Percentiles rank a stretch among this genome's conserved stretches.
Evolutionary conservation across 2,329 filamentous ascomycete genomes (phyloP).

Genomic region (Paramyrothecium roridum): DNA sequence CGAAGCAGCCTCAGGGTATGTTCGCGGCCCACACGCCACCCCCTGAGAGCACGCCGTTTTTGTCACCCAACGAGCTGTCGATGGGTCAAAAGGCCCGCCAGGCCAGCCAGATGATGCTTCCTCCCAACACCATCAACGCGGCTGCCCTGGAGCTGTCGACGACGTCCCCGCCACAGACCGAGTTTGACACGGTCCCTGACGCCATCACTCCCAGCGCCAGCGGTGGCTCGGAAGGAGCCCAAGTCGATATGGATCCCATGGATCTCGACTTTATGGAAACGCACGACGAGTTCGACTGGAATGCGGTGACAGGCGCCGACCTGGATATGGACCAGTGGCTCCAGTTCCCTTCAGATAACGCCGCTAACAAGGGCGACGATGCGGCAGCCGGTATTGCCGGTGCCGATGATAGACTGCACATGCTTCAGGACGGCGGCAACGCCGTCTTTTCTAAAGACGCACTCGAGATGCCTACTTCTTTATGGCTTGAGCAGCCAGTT

Average conservation of each 20-base stretch:
- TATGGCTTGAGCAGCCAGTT: no score
- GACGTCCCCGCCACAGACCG: slow-evolving; percentile 42
- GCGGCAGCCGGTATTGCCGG: slow-evolving; percentile 27
- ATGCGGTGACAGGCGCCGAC: slow-evolving; percentile 47
- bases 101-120: slow-evolving; percentile 23
- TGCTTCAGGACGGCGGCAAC: background rate
- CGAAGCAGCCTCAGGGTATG: slow-evolving; percentile 28
- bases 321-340: slow-evolving; percentile 59
- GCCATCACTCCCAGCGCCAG: slow-evolving; percentile 43
- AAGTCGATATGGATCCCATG: slow-evolving; percentile 30
- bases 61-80: slow-evolving; percentile 37
- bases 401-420: slow-evolving; percentile 15
- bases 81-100: slow-evolving; percentile 26
- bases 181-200: slow-evolving; percentile 32
- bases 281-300: slow-evolving; percentile 52
- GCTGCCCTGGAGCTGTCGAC: slow-evolving; percentile 29
- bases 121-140: slow-evolving; percentile 34
- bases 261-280: slow-evolving; percentile 45
- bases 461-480: no score
- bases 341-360: slow-evolving; percentile 51
- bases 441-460: no score
- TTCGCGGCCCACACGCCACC: slow-evolving; percentile 48
- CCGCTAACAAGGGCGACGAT: slow-evolving; percentile 33
- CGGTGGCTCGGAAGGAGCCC: slow-evolving; percentile 37
- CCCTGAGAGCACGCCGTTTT: slow-evolving; percentile 45